These are phyloP conservation scores for Blastomyces parvus DNA, from an alignment of 2,329 filamentous ascomycete species.

Conservation along the genomic window DNA sequence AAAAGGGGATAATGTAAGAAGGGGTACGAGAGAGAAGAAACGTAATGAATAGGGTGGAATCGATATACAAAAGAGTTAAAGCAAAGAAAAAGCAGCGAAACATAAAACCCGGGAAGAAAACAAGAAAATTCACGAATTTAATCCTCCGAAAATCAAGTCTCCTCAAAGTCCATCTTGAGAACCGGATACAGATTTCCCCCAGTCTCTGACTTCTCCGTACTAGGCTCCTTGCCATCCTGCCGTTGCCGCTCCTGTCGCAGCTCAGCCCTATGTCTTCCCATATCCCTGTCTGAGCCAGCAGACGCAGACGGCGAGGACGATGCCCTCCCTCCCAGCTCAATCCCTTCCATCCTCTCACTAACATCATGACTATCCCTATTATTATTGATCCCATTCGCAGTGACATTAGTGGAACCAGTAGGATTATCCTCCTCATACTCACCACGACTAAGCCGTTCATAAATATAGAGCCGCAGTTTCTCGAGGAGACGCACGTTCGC, in stretches of 20 bases:
- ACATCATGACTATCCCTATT: not conserved
- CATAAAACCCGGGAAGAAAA: slow-evolving; percentile 12
- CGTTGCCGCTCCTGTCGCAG: slow-evolving; percentile 14
- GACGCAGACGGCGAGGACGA: not conserved
- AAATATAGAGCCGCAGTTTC: slow-evolving; percentile 48
- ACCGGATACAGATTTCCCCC: slow-evolving; percentile 20
- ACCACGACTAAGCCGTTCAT: slow-evolving; percentile 44
- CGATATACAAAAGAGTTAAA: not conserved
- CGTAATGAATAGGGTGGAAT: not conserved
- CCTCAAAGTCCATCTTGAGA: slow-evolving; percentile 16
- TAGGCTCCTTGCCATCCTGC: not conserved
- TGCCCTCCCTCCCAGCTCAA: slow-evolving; percentile 1
- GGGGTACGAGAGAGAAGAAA: not conserved
- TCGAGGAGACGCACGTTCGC: slow-evolving; percentile 57
- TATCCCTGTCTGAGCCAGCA: not conserved
- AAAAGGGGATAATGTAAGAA: not conserved
- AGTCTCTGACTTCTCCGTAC: slow-evolving; percentile 15
- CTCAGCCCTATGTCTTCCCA: not conserved
- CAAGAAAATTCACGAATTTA: slow-evolving; percentile 15
- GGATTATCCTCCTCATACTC: slow-evolving; percentile 35
- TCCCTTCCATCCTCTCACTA: slow-evolving; percentile 7
- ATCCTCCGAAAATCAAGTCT: slow-evolving; percentile 10
- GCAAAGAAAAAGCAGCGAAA: not conserved
- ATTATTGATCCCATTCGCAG: slow-evolving; percentile 15
- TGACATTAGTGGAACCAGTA: slow-evolving; percentile 12